These are phyloP conservation scores for Cryptococcus jaspeensis DNA, from an alignment of 1,284 basidiomycete species.

Conservation along the genomic window DNA sequence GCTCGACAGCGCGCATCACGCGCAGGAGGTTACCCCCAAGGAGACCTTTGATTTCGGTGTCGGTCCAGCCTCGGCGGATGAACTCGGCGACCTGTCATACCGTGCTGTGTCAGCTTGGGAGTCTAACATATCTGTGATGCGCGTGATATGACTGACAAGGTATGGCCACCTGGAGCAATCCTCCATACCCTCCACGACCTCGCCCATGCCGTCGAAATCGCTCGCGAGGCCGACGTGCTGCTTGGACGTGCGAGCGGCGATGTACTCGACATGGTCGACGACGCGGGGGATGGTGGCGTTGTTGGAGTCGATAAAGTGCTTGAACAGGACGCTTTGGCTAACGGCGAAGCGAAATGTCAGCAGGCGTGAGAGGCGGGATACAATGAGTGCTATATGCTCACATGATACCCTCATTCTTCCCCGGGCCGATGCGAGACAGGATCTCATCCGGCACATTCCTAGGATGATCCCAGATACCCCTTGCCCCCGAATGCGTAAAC, in stretches of 20 bases:
- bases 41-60: constrained; percentile 69
- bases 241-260: constrained; percentile 65
- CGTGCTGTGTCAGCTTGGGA: background rate
- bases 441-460: constrained; percentile 66
- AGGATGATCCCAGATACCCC: constrained; percentile 65
- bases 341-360: background rate
- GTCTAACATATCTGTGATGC: no score
- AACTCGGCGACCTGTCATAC: constrained; percentile 58
- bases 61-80: constrained; percentile 71
- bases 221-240: constrained; percentile 56
- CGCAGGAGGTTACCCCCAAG: constrained; percentile 75
- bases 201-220: constrained; percentile 61
- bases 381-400: constrained; percentile 6
- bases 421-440: constrained; percentile 61
- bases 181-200: constrained; percentile 56
- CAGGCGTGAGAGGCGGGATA: background rate
- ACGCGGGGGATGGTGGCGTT: constrained; percentile 58
- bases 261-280: constrained; percentile 79
- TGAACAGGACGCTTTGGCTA: constrained; percentile 55
- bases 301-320: constrained; percentile 22
- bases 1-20: constrained; percentile 68
- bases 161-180: constrained; percentile 65
- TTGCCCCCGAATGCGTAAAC: constrained; percentile 76
- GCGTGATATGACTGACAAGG: constrained; percentile 53
- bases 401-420: constrained; percentile 69